These are phyloP conservation scores for Aspergillus funiculosus DNA, from an alignment of 495 filamentous ascomycete genomes.

Conservation along the genomic window DNA sequence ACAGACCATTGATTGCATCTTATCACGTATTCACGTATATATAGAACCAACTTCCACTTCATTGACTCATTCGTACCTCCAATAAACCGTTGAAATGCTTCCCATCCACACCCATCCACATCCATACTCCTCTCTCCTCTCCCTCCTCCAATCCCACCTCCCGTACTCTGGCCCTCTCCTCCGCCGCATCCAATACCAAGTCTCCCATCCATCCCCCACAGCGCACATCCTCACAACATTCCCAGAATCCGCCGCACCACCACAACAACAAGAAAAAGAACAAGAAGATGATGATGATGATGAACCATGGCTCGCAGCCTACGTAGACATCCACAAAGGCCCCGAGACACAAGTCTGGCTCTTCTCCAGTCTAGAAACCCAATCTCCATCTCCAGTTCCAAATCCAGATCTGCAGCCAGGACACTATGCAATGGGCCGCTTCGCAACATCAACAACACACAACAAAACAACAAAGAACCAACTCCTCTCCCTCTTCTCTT, in stretches of 20 bases:
- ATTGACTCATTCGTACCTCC: no score
- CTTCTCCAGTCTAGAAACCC: conserved; percentile 52
- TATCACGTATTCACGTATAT: no score
- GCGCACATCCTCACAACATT: conserved; percentile 44
- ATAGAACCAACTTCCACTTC: no score
- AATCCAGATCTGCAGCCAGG: conserved; percentile 2
- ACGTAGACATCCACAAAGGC: conserved; percentile 50
- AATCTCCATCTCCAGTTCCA: neutral
- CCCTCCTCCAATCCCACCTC: conserved; percentile 43
- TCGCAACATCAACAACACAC: neutral
- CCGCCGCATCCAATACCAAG: conserved; percentile 52
- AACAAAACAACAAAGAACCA: conserved; percentile 13
- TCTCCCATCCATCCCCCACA: conserved; percentile 31
- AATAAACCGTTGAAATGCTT: no score
- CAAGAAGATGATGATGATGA: neutral
- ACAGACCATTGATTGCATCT: no score
- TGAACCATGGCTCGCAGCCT: conserved; percentile 46
- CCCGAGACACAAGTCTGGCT: conserved; percentile 58
- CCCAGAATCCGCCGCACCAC: conserved; percentile 4
- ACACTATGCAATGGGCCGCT: neutral
- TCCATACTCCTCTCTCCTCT: conserved; percentile 19
- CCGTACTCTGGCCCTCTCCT: conserved; percentile 52
- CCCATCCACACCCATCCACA: conserved; percentile 2
- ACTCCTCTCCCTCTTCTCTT: conserved; percentile 25
- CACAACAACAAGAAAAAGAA: conserved; percentile 15